A percentile compares a stretch with the other conserved stretches of the same genome.
Conservation (phyloP, 306 rosid genomes). For the Inga oerstediana region DNA sequence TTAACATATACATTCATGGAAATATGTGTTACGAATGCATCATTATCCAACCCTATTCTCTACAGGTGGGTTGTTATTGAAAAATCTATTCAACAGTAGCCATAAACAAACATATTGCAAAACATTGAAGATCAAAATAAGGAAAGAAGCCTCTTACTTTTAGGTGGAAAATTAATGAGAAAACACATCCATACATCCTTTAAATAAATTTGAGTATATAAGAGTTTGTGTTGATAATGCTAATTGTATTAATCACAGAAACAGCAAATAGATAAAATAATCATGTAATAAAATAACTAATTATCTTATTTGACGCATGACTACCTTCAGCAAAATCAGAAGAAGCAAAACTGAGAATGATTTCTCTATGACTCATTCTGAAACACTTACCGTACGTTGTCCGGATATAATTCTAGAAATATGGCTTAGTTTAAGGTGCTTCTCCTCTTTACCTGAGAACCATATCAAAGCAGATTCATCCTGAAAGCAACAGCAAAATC, state of each 20-base stretch:
- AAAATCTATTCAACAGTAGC: background rate
- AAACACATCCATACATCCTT: background rate
- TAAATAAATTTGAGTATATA: background rate
- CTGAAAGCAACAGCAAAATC: conserved; percentile 58
- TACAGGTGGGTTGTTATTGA: background rate
- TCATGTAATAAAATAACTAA: background rate
- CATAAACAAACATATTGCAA: conserved; percentile 20
- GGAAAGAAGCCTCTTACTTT: conserved; percentile 19
- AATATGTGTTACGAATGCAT: background rate
- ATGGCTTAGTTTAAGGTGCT: conserved; percentile 85
- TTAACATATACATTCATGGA: background rate
- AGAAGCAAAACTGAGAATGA: conserved; percentile 31
- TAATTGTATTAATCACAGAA: conserved; percentile 19
- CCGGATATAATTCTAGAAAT: conserved; percentile 97
- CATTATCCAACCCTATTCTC: background rate
- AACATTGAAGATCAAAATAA: conserved; percentile 17
- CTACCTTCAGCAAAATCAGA: conserved; percentile 27
- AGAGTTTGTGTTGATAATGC: conserved; percentile 22
- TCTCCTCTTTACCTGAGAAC: conserved; percentile 98
- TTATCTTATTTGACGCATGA: conserved; percentile 3
- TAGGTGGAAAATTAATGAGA: conserved; percentile 12
- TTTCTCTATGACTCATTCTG: conserved; percentile 29
- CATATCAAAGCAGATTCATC: conserved; percentile 95
- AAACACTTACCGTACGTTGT: conserved; percentile 89
- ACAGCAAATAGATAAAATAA: background rate